Conservation (phyloP, 208 protist genomes). For the Phytomonas sp. region DNA sequence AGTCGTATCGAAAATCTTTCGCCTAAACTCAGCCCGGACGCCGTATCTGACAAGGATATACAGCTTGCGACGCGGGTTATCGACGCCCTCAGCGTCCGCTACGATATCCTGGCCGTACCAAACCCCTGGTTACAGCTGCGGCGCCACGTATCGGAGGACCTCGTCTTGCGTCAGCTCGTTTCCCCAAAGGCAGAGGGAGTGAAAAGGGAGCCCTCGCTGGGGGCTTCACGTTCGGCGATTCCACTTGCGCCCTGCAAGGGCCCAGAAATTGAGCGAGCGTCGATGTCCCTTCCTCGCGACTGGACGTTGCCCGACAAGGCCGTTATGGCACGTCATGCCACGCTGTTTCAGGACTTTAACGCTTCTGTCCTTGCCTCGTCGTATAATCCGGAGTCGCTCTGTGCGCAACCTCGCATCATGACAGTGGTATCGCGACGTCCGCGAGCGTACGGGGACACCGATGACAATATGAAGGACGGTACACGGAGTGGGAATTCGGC, state of each 20-base stretch:
- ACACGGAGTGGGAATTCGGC: neutral
- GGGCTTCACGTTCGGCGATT: too few relatives aligned
- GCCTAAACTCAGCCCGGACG: slow-evolving; percentile 7
- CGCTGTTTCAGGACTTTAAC: slow-evolving; percentile 45
- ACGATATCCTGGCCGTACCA: slow-evolving; percentile 42
- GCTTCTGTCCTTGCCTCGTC: slow-evolving; percentile 25
- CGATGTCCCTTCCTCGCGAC: slow-evolving; percentile 14
- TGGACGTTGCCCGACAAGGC: slow-evolving; percentile 40
- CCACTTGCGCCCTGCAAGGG: too few relatives aligned
- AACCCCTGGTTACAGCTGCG: slow-evolving; percentile 74
- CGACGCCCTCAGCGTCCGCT: slow-evolving; percentile 37
- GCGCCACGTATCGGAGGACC: slow-evolving; percentile 33
- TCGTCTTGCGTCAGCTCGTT: slow-evolving; percentile 21
- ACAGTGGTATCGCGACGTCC: slow-evolving; percentile 8
- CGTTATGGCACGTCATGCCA: slow-evolving; percentile 28
- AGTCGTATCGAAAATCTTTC: neutral
- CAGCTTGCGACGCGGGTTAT: slow-evolving; percentile 48
- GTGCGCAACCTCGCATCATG: slow-evolving; percentile 14
- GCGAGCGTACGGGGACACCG: neutral
- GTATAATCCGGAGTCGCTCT: slow-evolving; percentile 40
- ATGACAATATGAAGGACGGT: too few relatives aligned
- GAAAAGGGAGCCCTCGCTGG: neutral
- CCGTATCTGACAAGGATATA: slow-evolving; percentile 13
- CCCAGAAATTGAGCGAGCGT: neutral
- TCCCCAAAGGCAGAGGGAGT: neutral